Evolutionary conservation across 441 rosid species (phyloP), one percentile per base, ranked within the genome.

Genomic region (Croton laevigatus): DNA sequence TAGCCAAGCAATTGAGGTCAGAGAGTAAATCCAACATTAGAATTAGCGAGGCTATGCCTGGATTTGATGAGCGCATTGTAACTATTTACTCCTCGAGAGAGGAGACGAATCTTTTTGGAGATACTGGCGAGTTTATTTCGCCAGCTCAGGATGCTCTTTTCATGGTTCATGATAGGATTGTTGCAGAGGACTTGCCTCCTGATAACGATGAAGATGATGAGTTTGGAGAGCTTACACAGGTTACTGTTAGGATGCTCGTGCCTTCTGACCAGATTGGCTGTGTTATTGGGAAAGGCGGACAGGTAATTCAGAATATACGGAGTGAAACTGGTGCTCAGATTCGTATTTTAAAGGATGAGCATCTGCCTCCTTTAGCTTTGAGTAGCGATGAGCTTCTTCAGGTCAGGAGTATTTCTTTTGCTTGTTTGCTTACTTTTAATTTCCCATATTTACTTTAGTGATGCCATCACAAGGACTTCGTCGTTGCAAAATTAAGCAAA

Each of bases 201-300:
- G 87, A 81, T 71, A 44, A 23, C 14, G 54, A 48, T 8, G 75
- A 17, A 3, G 66, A 58, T 20, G 53, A 80, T 63, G 90, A 80
- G 16, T 79, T 78, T 34, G 84, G 79, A 16, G 91, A 89, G 81
- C 71, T 70, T 66, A 89, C 73, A 14, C 91, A 85, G 70, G 84
- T 89, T 71, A 88, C 84, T 65, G 95, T 90, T 6, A 82, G 87
- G 75, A 84, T 95, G 78, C 93, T 95, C 59, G 99, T 95, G 63
- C 95, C 98, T 8, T 87, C 99, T 1, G 98, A 93, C 84, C 99
- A 96, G 91, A 93, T 96, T 81, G 99, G 99, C 19, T 96, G 97
- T 79, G 78, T 96, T 70, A 91, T 96, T 70, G 98, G 99, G 68
- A 93, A 90, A 85, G 99, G 99, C 53, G 99, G 99, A 5, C 97